Conservation (phyloP, 257 asterid genomes). For the Verbena officinalis region DNA sequence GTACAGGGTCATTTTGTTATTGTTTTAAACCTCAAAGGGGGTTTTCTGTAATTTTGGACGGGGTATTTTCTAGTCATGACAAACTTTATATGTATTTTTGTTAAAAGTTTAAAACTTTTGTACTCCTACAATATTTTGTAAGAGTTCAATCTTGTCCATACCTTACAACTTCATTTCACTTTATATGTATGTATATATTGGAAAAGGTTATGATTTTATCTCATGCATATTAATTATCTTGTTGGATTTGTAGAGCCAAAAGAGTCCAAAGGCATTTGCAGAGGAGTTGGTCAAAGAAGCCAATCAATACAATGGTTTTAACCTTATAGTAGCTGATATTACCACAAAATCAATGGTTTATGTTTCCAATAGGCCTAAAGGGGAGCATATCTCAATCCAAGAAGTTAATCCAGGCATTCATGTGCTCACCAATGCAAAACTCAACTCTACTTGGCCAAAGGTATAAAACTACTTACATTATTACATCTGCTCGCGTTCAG, state of each 20-base stretch:
- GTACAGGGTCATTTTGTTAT: too few relatives aligned
- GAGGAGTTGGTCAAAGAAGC: slow-evolving; percentile 55
- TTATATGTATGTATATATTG: too few relatives aligned
- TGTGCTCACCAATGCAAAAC: slow-evolving; percentile 62
- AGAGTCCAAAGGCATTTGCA: slow-evolving; percentile 65
- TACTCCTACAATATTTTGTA: too few relatives aligned
- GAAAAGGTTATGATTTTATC: too few relatives aligned
- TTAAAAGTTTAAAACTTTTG: too few relatives aligned
- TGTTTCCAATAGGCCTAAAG: slow-evolving; percentile 70
- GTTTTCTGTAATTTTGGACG: too few relatives aligned
- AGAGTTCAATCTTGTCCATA: too few relatives aligned
- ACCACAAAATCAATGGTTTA: slow-evolving; percentile 56
- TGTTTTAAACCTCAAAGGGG: too few relatives aligned
- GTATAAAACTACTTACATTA: slow-evolving; percentile 10
- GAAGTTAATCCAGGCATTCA: slow-evolving; percentile 63
- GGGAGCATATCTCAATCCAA: slow-evolving; percentile 39
- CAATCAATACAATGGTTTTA: slow-evolving; percentile 66
- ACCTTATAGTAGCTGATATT: slow-evolving; percentile 62
- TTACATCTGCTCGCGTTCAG: too few relatives aligned
- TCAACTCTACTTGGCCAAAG: slow-evolving; percentile 86
- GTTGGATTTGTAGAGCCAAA: slow-evolving; percentile 47
- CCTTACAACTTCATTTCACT: too few relatives aligned
- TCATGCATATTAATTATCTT: background rate
- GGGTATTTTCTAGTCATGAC: too few relatives aligned
- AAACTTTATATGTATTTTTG: too few relatives aligned